phyloP scores from a whole-genome alignment of 1,284 basidiomycete species.

The Volvariella surrecta region DNA sequence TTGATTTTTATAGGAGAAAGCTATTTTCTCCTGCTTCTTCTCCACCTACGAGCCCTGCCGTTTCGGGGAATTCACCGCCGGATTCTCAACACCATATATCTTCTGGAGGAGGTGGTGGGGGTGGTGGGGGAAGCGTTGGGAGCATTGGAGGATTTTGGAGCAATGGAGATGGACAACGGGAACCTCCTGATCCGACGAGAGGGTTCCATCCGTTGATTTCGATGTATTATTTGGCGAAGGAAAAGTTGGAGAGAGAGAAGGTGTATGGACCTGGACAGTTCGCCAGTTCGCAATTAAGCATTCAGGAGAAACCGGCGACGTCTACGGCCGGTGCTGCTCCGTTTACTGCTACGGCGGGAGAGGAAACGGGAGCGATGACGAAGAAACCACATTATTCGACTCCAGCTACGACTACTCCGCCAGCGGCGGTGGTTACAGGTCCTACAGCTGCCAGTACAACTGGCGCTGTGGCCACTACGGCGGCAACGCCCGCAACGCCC shows the following conservation, averaged over 20 bases:
- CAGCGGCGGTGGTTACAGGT: background rate
- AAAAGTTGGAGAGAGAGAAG: slow-evolving; percentile 90
- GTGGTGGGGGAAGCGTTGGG: no score
- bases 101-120: no score
- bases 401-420: no score
- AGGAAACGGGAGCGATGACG: slow-evolving; percentile 1
- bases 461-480: slow-evolving; percentile 16
- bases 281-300: slow-evolving; percentile 77
- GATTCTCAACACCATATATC: slow-evolving; percentile 39
- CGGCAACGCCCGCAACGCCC: slow-evolving; percentile 13
- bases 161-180: slow-evolving; percentile 30
- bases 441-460: slow-evolving; percentile 11
- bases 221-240: slow-evolving; percentile 92
- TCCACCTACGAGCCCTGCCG: slow-evolving; percentile 22
- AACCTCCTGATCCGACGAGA: slow-evolving; percentile 74
- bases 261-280: slow-evolving; percentile 94
- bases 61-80: slow-evolving; percentile 35
- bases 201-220: slow-evolving; percentile 95
- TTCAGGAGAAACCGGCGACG: slow-evolving; percentile 18
- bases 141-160: no score
- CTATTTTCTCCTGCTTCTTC: slow-evolving; percentile 70
- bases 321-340: background rate
- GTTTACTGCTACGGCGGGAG: background rate
- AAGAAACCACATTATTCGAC: no score
- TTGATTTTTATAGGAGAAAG: slow-evolving; percentile 93